phyloP scores from a whole-genome alignment of 139 green algal species.

The Yamagishiella unicocca region DNA sequence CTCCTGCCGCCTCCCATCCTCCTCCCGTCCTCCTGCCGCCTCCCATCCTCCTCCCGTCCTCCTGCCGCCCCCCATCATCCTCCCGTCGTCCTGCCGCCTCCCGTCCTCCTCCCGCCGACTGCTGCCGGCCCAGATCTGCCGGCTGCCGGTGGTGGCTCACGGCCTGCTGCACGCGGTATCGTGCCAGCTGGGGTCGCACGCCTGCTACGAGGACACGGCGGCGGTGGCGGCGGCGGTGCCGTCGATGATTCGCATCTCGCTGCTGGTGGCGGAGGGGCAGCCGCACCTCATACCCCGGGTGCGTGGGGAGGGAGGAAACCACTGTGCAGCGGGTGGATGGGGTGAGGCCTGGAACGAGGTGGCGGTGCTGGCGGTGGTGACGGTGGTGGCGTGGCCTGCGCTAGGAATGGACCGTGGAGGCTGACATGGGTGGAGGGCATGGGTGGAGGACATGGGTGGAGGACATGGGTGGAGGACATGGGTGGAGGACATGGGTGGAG shows the following conservation, averaged over 20 bases:
- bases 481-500: no score
- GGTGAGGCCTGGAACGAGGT: no score
- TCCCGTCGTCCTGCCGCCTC: neutral
- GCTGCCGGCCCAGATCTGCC: neutral
- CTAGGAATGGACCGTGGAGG: no score
- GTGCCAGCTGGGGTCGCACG: slow-evolving; percentile 14
- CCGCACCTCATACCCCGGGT: slow-evolving; percentile 17
- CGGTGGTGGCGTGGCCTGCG: no score
- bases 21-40: no score
- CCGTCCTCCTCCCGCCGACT: neutral
- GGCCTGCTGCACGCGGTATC: slow-evolving; percentile 23
- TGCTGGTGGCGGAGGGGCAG: slow-evolving; percentile 26
- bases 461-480: no score
- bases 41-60: no score
- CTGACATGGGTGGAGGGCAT: no score
- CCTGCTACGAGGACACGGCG: slow-evolving; percentile 6
- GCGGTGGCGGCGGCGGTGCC: slow-evolving; percentile 4
- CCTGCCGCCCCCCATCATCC: neutral
- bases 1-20: no score
- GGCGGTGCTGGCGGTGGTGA: no score
- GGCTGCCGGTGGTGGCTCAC: slow-evolving; percentile 28
- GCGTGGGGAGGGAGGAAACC: neutral
- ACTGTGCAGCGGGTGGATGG: no score
- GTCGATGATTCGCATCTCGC: slow-evolving; percentile 18
- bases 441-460: no score